Evolutionary conservation across 2,329 filamentous ascomycete genomes (phyloP).

Genomic region (Paramyrothecium roridum): DNA sequence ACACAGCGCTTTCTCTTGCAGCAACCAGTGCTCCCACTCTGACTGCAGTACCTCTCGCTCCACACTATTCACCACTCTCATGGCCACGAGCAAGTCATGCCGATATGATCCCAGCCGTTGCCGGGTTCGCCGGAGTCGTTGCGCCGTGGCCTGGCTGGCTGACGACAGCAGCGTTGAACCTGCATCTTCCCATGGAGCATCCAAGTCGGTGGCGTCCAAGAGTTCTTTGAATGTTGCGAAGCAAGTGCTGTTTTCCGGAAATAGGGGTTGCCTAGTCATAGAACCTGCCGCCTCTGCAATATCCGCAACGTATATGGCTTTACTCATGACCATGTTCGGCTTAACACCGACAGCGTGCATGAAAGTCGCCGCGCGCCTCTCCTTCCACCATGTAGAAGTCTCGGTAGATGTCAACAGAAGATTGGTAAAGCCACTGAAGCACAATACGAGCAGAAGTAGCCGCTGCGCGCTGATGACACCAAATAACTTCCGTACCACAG

Average conservation of each 20-base stretch:
- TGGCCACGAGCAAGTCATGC: slow-evolving; percentile 85
- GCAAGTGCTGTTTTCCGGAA: slow-evolving; percentile 50
- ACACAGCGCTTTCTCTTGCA: slow-evolving; percentile 75
- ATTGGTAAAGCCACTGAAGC: slow-evolving; percentile 69
- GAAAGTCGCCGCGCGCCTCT: slow-evolving; percentile 75
- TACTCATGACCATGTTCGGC: slow-evolving; percentile 78
- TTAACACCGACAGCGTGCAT: slow-evolving; percentile 79
- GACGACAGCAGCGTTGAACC: slow-evolving; percentile 43
- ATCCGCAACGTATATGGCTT: slow-evolving; percentile 79
- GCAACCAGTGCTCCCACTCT: slow-evolving; percentile 92
- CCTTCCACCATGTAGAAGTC: slow-evolving; percentile 77
- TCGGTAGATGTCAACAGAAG: slow-evolving; percentile 71
- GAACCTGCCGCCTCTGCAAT: slow-evolving; percentile 61
- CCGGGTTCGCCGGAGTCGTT: slow-evolving; percentile 72
- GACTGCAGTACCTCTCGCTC: slow-evolving; percentile 81
- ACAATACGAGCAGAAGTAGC: slow-evolving; percentile 67
- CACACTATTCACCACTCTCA: slow-evolving; percentile 85
- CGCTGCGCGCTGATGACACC: slow-evolving; percentile 70
- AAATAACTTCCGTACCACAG: slow-evolving; percentile 61
- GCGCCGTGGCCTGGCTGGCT: slow-evolving; percentile 52
- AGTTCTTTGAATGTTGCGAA: slow-evolving; percentile 62
- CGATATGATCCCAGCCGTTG: slow-evolving; percentile 80
- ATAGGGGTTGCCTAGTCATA: slow-evolving; percentile 22
- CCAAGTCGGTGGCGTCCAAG: slow-evolving; percentile 54
- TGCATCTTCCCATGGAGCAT: slow-evolving; percentile 52